phyloP scores from a whole-genome alignment of 1,284 basidiomycete genomes.

The Hemileia vastatrix region DNA sequence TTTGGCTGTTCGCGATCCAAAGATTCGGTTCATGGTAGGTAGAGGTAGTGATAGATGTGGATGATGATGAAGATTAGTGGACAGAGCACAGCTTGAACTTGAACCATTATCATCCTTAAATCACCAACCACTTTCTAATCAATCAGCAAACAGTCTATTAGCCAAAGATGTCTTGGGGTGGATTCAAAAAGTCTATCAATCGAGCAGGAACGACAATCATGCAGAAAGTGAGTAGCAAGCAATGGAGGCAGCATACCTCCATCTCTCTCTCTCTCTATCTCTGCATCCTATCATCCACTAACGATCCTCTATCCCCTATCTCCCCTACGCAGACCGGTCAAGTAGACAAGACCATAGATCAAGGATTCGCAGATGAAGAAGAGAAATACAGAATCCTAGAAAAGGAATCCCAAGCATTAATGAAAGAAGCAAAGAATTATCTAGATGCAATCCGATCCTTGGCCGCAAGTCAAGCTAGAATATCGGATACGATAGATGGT shows the following conservation, averaged over 20 bases:
- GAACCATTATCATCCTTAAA: too few species aligned
- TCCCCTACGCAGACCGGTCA: conserved; percentile 95
- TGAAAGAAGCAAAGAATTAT: conserved; percentile 91
- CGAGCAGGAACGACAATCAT: conserved; percentile 75
- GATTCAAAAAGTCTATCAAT: conserved; percentile 88
- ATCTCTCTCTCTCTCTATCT: conserved; percentile 20
- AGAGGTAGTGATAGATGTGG: too few species aligned
- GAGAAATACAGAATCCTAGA: conserved; percentile 81
- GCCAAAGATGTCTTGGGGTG: too few species aligned
- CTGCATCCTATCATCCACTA: conserved; percentile 21
- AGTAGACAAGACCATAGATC: conserved; percentile 85
- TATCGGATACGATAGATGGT: conserved; percentile 83
- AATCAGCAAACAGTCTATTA: too few species aligned
- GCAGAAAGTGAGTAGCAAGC: conserved; percentile 44
- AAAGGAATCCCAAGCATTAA: conserved; percentile 79
- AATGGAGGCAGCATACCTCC: conserved; percentile 13
- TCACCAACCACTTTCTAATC: too few species aligned
- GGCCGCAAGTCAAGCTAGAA: conserved; percentile 80
- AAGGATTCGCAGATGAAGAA: conserved; percentile 86
- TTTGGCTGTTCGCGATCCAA: conserved; percentile 45
- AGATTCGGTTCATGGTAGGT: conserved; percentile 45
- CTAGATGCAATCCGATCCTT: conserved; percentile 96
- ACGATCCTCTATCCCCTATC: conserved; percentile 29
- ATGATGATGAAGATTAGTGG: too few species aligned
- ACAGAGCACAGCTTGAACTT: too few species aligned